A percentile compares a stretch with the other conserved stretches of the same genome.
phyloP scores from a whole-genome alignment of 2,329 filamentous ascomycete species.

The Ophidiomyces ophidiicola region DNA sequence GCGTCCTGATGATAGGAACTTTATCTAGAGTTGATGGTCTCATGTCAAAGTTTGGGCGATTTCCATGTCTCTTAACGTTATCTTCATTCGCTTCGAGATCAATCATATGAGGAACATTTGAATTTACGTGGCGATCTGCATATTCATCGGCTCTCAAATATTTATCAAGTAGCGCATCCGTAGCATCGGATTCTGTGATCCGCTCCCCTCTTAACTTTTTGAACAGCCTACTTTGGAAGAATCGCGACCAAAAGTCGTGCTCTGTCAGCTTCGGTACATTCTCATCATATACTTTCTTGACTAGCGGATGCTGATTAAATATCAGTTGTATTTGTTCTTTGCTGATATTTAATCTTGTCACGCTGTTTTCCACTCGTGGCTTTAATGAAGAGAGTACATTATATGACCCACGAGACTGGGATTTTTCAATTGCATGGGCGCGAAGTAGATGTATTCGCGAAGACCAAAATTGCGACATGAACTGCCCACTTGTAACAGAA shows the following conservation, averaged over 20 bases:
- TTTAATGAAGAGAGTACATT: constrained; percentile 89
- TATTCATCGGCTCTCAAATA: constrained; percentile 65
- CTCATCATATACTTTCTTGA: constrained; percentile 84
- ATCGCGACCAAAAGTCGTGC: constrained; percentile 79
- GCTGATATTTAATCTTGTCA: constrained; percentile 69
- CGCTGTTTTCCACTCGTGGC: constrained; percentile 60
- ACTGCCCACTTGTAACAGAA: constrained; percentile 64
- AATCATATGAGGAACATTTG: constrained; percentile 74
- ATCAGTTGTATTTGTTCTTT: constrained; percentile 89
- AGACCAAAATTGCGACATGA: constrained; percentile 91
- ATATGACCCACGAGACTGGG: constrained; percentile 77
- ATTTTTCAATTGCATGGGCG: constrained; percentile 77
- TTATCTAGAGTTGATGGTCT: constrained; percentile 60
- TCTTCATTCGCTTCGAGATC: constrained; percentile 91
- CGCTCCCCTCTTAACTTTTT: constrained; percentile 88
- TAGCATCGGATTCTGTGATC: constrained; percentile 61
- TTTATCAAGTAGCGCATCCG: constrained; percentile 70
- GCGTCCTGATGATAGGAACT: constrained; percentile 73
- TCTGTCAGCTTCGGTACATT: constrained; percentile 73
- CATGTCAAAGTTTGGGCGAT: constrained; percentile 84
- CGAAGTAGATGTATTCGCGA: constrained; percentile 74
- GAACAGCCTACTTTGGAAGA: constrained; percentile 80
- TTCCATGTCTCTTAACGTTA: constrained; percentile 76
- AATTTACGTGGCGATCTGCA: constrained; percentile 33
- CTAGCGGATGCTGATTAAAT: constrained; percentile 81